These are phyloP conservation scores for Coemansia sp. DNA, from an alignment of 192 early-diverging fungal genomes.

Conservation along the genomic window DNA sequence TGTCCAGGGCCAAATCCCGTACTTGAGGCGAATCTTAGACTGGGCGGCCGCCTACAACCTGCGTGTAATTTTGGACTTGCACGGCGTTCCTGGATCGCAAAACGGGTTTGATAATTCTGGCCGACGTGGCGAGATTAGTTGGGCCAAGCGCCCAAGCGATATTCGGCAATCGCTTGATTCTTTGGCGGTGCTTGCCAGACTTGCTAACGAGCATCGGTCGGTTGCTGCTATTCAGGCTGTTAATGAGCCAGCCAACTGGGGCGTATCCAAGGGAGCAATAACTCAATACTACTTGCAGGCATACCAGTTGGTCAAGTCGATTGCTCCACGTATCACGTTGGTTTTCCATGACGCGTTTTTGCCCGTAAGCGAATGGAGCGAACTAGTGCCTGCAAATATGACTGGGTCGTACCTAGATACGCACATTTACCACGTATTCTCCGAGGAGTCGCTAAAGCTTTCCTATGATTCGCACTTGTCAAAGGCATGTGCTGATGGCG, in stretches of 20 bases:
- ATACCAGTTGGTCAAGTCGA: slow-evolving; percentile 28
- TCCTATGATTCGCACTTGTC: slow-evolving; percentile 29
- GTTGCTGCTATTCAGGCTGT: slow-evolving; percentile 48
- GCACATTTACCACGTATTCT: slow-evolving; percentile 59
- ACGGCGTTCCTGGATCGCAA: slow-evolving; percentile 72
- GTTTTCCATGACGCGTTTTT: slow-evolving; percentile 56
- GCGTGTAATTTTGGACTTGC: slow-evolving; percentile 70
- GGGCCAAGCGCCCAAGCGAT: slow-evolving; percentile 36
- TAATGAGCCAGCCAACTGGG: slow-evolving; percentile 60
- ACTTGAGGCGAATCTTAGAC: slow-evolving; percentile 58
- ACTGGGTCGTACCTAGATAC: slow-evolving; percentile 47
- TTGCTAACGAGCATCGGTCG: slow-evolving; percentile 38
- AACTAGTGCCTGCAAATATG: slow-evolving; percentile 35
- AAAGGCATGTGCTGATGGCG: slow-evolving; percentile 35
- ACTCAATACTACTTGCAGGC: slow-evolving; percentile 43
- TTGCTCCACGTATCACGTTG: slow-evolving; percentile 32
- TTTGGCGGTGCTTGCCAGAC: slow-evolving; percentile 28
- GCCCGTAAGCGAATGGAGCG: slow-evolving; percentile 37
- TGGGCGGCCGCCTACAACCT: slow-evolving; percentile 68
- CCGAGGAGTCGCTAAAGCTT: slow-evolving; percentile 27
- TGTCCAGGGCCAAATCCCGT: slow-evolving; percentile 60
- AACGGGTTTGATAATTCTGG: slow-evolving; percentile 66
- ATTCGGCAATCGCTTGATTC: slow-evolving; percentile 35
- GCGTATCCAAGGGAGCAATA: slow-evolving; percentile 34
- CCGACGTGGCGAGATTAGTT: slow-evolving; percentile 42